Evolutionary conservation across 805 yeast species (phyloP).

Genomic region (Ogataea siamensis): DNA sequence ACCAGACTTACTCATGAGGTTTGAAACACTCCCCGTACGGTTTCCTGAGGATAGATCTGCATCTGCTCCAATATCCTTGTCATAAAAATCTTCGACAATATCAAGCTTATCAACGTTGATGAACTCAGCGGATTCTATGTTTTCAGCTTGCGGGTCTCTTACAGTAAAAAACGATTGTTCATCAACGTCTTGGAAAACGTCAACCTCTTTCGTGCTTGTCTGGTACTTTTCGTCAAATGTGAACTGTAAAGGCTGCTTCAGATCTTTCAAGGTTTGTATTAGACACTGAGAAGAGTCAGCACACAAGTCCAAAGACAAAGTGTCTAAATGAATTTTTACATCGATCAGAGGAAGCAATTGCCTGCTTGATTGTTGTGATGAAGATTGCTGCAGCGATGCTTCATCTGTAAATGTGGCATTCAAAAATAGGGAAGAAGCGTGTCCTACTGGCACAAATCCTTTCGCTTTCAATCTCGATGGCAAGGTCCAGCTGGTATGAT

Average conservation of each 20-base stretch:
- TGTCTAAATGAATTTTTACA: conserved; percentile 48
- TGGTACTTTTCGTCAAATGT: conserved; percentile 60
- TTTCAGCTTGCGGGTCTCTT: background rate
- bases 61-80: conserved; percentile 16
- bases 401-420: conserved; percentile 26
- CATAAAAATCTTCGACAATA: conserved; percentile 32
- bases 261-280: conserved; percentile 62
- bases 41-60: conserved; percentile 15
- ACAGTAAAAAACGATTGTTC: conserved; percentile 30
- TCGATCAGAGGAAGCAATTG: conserved; percentile 36
- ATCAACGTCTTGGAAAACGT: conserved; percentile 43
- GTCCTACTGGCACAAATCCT: conserved; percentile 58
- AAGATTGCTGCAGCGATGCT: no score
- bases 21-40: conserved; percentile 7
- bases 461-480: conserved; percentile 38
- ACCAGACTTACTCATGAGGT: conserved; percentile 6
- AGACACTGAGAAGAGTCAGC: conserved; percentile 83
- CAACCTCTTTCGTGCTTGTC: conserved; percentile 35
- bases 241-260: conserved; percentile 65
- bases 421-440: conserved; percentile 38
- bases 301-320: conserved; percentile 55
- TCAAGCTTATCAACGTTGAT: conserved; percentile 16
- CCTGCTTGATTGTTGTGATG: no score
- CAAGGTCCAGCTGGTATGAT: conserved; percentile 39
- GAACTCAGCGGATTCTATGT: background rate